Evolutionary conservation across 148 eudicot species (phyloP), one percentile per base, ranked within the genome.

Genomic region (Amaranthus hypochondriacus): DNA sequence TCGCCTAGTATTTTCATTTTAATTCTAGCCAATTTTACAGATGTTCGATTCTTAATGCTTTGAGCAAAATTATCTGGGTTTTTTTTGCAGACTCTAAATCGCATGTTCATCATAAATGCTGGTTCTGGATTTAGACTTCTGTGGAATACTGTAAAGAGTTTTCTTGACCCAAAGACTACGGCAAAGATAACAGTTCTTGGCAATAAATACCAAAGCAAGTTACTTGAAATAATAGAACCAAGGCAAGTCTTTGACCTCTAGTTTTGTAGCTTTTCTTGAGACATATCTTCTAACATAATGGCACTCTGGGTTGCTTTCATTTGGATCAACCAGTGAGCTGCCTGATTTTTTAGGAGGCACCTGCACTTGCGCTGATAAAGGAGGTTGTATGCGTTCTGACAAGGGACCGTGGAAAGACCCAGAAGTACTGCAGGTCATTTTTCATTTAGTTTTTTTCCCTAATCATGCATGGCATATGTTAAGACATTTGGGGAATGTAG

Each of bases 71-170:
- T 69, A 3, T 61, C 44, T 70, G 39, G 39, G 39, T 28, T 78
- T 61, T 7, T 70, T 79, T 64, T 79, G 83, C 88, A 95, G 98
- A 90, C 96, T 21, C 85, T 95, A 59, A 81, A 86, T 81, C 97
- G 90, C 78, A 95, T 95, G 99, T 95, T 84, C 81, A 95, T 95
- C 81, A 95, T 95, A 82, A 95, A 95, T 88, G 99, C 97, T 80
- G 97, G 99, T 78, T 85, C 92, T 78, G 97, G 99, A 70, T 95
- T 95, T 83, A 87, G 93, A 80, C 87, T 90, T 64, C 72, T 95
- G 73, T 92, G 99, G 99, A 86, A 86, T 79, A 90, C 93, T 75
- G 87, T 95, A 28, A 95, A 92, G 84, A 77, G 87, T 65, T 95
- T 95, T 73, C 89, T 95, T 66, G 97, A 95, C 79, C 97, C 99